Evolutionary conservation across 305 asterid species (phyloP).

Genomic region (Fraxinus greggii): DNA sequence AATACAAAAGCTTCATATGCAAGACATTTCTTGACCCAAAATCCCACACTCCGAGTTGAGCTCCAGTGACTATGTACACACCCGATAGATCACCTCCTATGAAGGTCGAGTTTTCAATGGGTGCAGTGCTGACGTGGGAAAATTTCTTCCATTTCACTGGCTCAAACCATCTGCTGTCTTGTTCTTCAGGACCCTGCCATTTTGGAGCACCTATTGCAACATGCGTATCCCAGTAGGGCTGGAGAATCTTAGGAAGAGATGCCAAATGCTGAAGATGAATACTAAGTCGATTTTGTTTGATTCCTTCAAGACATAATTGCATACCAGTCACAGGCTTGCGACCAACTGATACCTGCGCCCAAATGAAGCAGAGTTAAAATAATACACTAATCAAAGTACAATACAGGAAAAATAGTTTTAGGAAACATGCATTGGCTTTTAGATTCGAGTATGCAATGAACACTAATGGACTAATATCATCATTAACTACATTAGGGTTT

Average conservation of each 20-base stretch:
- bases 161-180: constrained; percentile 85
- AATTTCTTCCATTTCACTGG: constrained; percentile 84
- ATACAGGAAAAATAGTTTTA: neutral
- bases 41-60: constrained; percentile 90
- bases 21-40: constrained; percentile 78
- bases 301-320: constrained; percentile 69
- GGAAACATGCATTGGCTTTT: neutral
- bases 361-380: constrained; percentile 15
- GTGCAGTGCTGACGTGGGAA: constrained; percentile 80
- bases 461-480: neutral
- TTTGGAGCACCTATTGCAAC: constrained; percentile 79
- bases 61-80: constrained; percentile 68
- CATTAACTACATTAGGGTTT: neutral
- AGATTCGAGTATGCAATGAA: neutral
- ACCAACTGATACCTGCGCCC: constrained; percentile 70
- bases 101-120: constrained; percentile 65
- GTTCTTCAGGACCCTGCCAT: constrained; percentile 93
- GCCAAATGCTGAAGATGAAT: constrained; percentile 65
- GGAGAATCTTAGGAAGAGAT: constrained; percentile 70
- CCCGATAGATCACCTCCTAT: constrained; percentile 51
- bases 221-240: constrained; percentile 71
- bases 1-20: constrained; percentile 68
- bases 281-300: constrained; percentile 58
- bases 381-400: neutral
- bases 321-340: constrained; percentile 82